Evolutionary conservation across 805 yeast species (phyloP), one percentile per base, ranked within the genome.

Genomic region (Myxozyma udenii): DNA sequence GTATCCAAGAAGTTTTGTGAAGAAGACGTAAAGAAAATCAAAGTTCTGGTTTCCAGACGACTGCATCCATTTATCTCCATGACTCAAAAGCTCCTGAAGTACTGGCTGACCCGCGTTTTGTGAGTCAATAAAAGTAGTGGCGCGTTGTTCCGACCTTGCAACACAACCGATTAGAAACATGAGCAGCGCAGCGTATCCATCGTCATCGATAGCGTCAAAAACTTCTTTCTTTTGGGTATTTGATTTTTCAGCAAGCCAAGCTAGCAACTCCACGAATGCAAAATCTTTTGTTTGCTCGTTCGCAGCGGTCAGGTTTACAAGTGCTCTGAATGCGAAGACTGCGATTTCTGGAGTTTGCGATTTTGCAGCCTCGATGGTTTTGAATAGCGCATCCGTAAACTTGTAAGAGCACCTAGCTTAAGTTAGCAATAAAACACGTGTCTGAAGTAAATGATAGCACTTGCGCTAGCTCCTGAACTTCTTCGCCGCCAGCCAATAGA

Each of bases 271-370:
- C 23, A 28, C 33, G 7, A 38, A 24, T 30, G 24, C 19, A 18
- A 21, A 14, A 5, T 32, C 48, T 36, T 39, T 45, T 3, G 46
- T 7, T 7, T 16, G 19, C 11, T 46, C 51, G 23, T 53, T 51
- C 21, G 51, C 28, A 2, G 58, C 58, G 26, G 44, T 37, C 23
- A 53, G 25, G 33, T 53, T 53, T 14, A 50, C 56, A n/a, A 53
- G 32, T 2, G 38, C 44, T n/a, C 40, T 21, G 14, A 41, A 42
- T 28, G 33, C 14, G 14, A 9, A 28, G 12, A 28, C 41, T 50
- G 44, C 21, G 26, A 22, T 19, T 9, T 28, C 33, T 28, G 33
- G 9, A 28, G 33, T 9, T n/a, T 28, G 33, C 14, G 33, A 28
- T 9, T 14, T 28, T 28, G 33, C 33, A n/a, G n/a, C n/a, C n/a